Conservation (phyloP, 2,329 filamentous ascomycete genomes). For the Colletotrichum sp. region DNA sequence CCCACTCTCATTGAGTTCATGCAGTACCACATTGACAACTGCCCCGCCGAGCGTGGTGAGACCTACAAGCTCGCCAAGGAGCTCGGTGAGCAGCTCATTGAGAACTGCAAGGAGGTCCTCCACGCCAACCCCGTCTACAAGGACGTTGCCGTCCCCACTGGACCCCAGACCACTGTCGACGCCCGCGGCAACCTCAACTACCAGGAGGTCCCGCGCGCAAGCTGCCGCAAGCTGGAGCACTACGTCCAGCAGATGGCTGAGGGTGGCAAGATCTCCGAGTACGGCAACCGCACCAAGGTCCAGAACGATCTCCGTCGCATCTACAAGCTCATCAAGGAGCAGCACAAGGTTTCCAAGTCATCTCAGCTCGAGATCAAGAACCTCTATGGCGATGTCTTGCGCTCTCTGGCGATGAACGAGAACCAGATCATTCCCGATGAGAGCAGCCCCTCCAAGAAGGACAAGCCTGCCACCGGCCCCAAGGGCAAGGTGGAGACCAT, state of each 20-base stretch:
- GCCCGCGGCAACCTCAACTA: slow-evolving; percentile 92
- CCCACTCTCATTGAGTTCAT: slow-evolving; percentile 96
- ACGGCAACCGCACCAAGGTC: slow-evolving; percentile 97
- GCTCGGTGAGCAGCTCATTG: slow-evolving; percentile 89
- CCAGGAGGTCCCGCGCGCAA: slow-evolving; percentile 83
- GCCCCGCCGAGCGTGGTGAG: slow-evolving; percentile 93
- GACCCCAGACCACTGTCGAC: slow-evolving; percentile 91
- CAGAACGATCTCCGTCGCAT: slow-evolving; percentile 94
- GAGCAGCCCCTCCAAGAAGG: slow-evolving; percentile 39
- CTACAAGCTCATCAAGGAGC: slow-evolving; percentile 98
- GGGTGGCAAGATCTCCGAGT: slow-evolving; percentile 97
- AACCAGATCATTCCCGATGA: slow-evolving; percentile 94
- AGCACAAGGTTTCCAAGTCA: slow-evolving; percentile 96
- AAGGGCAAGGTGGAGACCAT: slow-evolving; percentile 98
- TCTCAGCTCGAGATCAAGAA: slow-evolving; percentile 96
- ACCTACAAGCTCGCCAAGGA: slow-evolving; percentile 98
- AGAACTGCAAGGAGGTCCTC: slow-evolving; percentile 96
- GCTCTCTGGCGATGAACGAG: slow-evolving; percentile 96
- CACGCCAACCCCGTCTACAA: slow-evolving; percentile 88
- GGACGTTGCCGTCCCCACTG: slow-evolving; percentile 91
- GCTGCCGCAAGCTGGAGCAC: slow-evolving; percentile 95
- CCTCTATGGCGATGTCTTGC: slow-evolving; percentile 91
- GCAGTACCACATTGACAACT: slow-evolving; percentile 99
- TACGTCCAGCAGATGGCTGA: slow-evolving; percentile 99
- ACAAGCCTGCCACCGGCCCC: slow-evolving; percentile 62